A percentile compares a stretch with the other conserved stretches of the same genome.
These are phyloP conservation scores for Trypanosoma boissoni DNA, from an alignment of 208 protist species.

Conservation along the genomic window DNA sequence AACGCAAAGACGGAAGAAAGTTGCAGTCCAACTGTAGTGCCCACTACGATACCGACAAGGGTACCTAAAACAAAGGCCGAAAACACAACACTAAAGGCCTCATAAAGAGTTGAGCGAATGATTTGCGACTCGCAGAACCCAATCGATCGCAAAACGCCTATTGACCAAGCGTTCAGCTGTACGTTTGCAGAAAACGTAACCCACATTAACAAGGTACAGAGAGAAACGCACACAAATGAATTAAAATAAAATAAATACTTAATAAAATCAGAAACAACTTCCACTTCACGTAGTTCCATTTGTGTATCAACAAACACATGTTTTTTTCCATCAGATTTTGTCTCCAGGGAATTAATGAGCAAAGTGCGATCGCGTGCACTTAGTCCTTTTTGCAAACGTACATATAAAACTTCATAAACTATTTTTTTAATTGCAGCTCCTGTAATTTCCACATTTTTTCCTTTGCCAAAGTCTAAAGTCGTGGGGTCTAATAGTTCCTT, in stretches of 20 bases:
- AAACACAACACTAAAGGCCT: slow-evolving; percentile 91
- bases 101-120: slow-evolving; percentile 91
- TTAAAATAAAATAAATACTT: slow-evolving; percentile 95
- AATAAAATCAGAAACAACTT: slow-evolving; percentile 61
- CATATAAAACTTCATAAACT: slow-evolving; percentile 53
- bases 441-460: neutral
- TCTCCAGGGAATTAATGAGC: slow-evolving; percentile 85
- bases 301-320: slow-evolving; percentile 48
- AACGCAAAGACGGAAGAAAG: slow-evolving; percentile 86
- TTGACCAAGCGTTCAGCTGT: slow-evolving; percentile 92
- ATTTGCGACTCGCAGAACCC: slow-evolving; percentile 86
- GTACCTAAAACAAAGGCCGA: slow-evolving; percentile 85
- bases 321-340: slow-evolving; percentile 48
- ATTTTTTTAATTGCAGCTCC: slow-evolving; percentile 31
- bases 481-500: slow-evolving; percentile 39
- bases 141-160: slow-evolving; percentile 92
- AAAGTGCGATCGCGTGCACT: slow-evolving; percentile 37
- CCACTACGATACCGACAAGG: slow-evolving; percentile 65
- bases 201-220: slow-evolving; percentile 96
- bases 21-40: slow-evolving; percentile 84
- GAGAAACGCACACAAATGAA: slow-evolving; percentile 75
- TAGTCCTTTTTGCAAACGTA: slow-evolving; percentile 46
- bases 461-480: slow-evolving; percentile 32
- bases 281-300: slow-evolving; percentile 36
- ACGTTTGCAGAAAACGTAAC: slow-evolving; percentile 95